These are phyloP conservation scores for Candida morakotiae DNA, from an alignment of 805 yeast species.

Conservation along the genomic window DNA sequence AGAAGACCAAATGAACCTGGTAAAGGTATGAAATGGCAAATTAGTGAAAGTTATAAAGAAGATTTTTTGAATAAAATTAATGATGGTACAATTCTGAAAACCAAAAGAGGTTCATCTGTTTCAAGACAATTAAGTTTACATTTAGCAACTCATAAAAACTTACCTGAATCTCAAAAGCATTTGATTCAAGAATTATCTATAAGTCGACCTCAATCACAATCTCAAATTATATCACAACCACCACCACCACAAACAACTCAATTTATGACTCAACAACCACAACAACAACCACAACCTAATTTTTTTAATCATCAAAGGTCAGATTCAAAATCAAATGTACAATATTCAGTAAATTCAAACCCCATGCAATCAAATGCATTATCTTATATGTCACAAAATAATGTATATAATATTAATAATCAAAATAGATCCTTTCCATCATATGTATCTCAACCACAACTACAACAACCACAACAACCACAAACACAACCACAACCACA, in stretches of 20 bases:
- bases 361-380: conserved; percentile 20
- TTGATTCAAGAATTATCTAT: conserved; percentile 3
- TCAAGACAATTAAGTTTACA: conserved; percentile 77
- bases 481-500: conserved; percentile 7
- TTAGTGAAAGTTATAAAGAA: conserved; percentile 74
- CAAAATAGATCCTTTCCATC: not conserved
- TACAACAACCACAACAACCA: conserved; percentile 6
- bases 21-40: conserved; percentile 99
- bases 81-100: conserved; percentile 68
- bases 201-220: conserved; percentile 13
- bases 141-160: conserved; percentile 52
- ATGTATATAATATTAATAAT: conserved; percentile 5
- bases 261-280: conserved; percentile 6
- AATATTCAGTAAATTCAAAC: conserved; percentile 11
- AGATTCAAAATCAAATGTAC: conserved; percentile 1
- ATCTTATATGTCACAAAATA: conserved; percentile 13
- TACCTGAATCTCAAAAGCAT: conserved; percentile 43
- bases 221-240: not conserved
- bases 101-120: conserved; percentile 76
- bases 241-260: conserved; percentile 12
- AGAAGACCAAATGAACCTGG: conserved; percentile 96
- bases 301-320: conserved; percentile 6
- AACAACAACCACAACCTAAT: conserved; percentile 3
- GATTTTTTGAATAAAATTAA: conserved; percentile 81
- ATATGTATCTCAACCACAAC: conserved; percentile 9